These are phyloP conservation scores for Neoconidiobolus thromboides DNA, from an alignment of 371 early-diverging fungal genomes.

Conservation along the genomic window DNA sequence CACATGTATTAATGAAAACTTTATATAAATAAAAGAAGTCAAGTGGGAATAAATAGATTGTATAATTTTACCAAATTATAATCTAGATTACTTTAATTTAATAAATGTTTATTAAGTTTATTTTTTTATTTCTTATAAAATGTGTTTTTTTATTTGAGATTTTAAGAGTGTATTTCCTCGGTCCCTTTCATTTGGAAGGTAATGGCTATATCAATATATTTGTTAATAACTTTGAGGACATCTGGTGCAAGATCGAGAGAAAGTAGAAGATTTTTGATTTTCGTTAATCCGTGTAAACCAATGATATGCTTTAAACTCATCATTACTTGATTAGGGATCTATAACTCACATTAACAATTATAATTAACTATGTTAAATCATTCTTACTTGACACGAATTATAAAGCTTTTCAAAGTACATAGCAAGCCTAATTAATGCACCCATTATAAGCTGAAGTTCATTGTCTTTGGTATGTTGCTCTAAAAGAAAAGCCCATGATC, in stretches of 20 bases:
- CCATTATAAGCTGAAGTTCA: constrained; percentile 55
- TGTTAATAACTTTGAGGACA: constrained; percentile 44
- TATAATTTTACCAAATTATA: too few species aligned
- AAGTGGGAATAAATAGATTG: too few species aligned
- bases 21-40: too few species aligned
- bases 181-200: constrained; percentile 5
- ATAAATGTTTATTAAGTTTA: too few species aligned
- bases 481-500: constrained; percentile 64
- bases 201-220: constrained; percentile 5
- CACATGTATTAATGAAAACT: too few species aligned
- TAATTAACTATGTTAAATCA: not conserved
- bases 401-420: constrained; percentile 64
- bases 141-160: too few species aligned
- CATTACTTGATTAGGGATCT: constrained; percentile 80
- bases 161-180: too few species aligned
- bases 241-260: constrained; percentile 69
- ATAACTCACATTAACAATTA: not conserved
- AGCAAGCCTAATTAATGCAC: constrained; percentile 59
- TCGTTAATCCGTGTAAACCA: constrained; percentile 64
- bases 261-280: constrained; percentile 72
- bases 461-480: constrained; percentile 62
- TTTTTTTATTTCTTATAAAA: too few species aligned
- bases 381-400: constrained; percentile 59
- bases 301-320: constrained; percentile 61
- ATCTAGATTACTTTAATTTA: too few species aligned